Evolutionary conservation across 2,329 filamentous ascomycete genomes (phyloP).

Genomic region (Monosporascus sp.): DNA sequence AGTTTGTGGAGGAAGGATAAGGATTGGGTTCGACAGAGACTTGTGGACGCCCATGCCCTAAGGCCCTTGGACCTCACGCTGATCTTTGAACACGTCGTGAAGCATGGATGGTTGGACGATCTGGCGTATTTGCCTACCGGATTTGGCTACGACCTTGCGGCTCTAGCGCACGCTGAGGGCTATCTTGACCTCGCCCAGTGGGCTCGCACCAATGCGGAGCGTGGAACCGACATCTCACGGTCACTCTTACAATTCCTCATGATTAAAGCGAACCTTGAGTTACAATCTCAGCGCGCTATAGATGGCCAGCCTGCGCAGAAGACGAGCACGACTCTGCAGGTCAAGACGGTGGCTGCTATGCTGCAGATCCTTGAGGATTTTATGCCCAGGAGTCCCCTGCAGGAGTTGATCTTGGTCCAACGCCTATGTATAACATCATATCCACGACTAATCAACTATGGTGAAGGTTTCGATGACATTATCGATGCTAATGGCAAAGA

Average conservation of each 20-base stretch:
- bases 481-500: constrained; percentile 79
- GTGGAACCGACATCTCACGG: constrained; percentile 60
- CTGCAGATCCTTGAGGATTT: constrained; percentile 74
- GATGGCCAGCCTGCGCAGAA: constrained; percentile 50
- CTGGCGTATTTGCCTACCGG: constrained; percentile 74
- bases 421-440: constrained; percentile 87
- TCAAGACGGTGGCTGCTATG: constrained; percentile 78
- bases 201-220: constrained; percentile 65
- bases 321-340: constrained; percentile 69
- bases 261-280: constrained; percentile 79
- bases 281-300: constrained; percentile 65
- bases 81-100: constrained; percentile 74
- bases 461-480: constrained; percentile 84
- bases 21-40: constrained; percentile 74
- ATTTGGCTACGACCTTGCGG: constrained; percentile 81
- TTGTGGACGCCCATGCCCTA: constrained; percentile 70
- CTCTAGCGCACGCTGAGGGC: constrained; percentile 74
- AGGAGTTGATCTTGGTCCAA: constrained; percentile 75
- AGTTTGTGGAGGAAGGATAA: constrained; percentile 89
- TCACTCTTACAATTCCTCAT: constrained; percentile 74
- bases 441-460: constrained; percentile 92
- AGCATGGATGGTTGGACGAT: constrained; percentile 79
- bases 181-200: constrained; percentile 77
- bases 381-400: constrained; percentile 49
- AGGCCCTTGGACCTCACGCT: constrained; percentile 62